Base-by-base conservation (phyloP, 345 rosid species). In the Rhodomyrtus tomentosa region DNA sequence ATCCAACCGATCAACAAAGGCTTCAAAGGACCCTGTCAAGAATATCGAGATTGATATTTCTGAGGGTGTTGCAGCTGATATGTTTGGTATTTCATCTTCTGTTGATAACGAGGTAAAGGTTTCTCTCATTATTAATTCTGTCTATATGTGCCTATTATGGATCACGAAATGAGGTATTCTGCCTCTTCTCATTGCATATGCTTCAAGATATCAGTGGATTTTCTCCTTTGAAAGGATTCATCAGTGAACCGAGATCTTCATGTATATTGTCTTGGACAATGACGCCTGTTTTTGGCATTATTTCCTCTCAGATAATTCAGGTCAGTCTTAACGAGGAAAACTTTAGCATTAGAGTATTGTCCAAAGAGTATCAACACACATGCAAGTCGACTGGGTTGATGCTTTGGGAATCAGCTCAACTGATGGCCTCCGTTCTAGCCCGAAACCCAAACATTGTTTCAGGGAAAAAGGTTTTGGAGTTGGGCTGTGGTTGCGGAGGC, bases 401-500 rank as follows among this genome's bases (percentile, higher is more conserved):
- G 97, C 92, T 96, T 11, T 95, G 98, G 98, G 98, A 95, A 89
- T 95, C 98, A 49, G 98, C 98, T 90, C 90, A 88, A 81, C 85
- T 94, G 87, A 93, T 94, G 97, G 93, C 97, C 86, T 90, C 89
- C 81, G 87, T 96, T 86, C 92, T 96, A 18, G 97, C 91, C 40
- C 89, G 90, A 89, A 96, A 94, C 88, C 97, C 93, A 42, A 85
- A 83, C 85, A 94, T 96, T 58, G 95, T 96, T 36, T 88, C 92
- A 5, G 93, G 94, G 36, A 94, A 92, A 88, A 87, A 89, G 82
- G 93, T 96, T 56, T 87, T 94, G 81, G 99, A 96, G 88, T 84
- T 95, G 85, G 98, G 98, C 8, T 93, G 95, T 58, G 98, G 98
- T 53, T 93, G 97, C 82, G 93, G 90, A 8, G 98, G 99, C 40